Conservation (phyloP, 345 rosid genomes). For the Brassica cretica region DNA sequence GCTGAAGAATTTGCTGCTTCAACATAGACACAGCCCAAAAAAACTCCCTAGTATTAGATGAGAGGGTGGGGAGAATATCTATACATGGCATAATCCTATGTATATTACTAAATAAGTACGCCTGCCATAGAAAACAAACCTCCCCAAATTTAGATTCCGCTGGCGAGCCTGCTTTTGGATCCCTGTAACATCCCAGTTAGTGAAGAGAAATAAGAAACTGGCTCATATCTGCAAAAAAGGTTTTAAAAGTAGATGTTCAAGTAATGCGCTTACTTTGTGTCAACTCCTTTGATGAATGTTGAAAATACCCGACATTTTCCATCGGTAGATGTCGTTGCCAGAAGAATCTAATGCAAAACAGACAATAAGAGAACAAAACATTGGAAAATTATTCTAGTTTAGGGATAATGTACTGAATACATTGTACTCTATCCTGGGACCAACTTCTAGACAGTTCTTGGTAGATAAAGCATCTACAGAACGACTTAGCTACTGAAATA, state of each 20-base stretch:
- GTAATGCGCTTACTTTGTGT: conserved; percentile 58
- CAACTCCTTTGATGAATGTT: conserved; percentile 97
- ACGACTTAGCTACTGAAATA: neutral
- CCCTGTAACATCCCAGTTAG: conserved; percentile 50
- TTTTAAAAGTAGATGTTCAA: conserved; percentile 3
- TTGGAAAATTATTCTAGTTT: neutral
- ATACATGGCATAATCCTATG: neutral
- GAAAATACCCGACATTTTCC: conserved; percentile 96
- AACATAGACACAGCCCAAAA: conserved; percentile 33
- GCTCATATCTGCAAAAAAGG: conserved; percentile 4
- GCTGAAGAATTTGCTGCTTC: conserved; percentile 92
- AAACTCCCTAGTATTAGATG: conserved; percentile 7
- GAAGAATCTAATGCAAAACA: conserved; percentile 59
- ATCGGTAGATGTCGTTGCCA: conserved; percentile 96
- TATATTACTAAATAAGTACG: conserved; percentile 3
- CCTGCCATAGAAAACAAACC: conserved; percentile 50
- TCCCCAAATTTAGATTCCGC: conserved; percentile 92
- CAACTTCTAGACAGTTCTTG: neutral
- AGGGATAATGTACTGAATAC: neutral
- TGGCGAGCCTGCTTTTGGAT: conserved; percentile 63
- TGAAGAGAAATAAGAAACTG: conserved; percentile 32
- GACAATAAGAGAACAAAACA: conserved; percentile 20
- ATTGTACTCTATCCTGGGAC: neutral
- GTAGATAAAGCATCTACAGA: conserved; percentile 4
- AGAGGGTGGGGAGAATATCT: neutral